Base-by-base conservation (phyloP, 2,329 filamentous ascomycete species). In the Cercospora sp. region DNA sequence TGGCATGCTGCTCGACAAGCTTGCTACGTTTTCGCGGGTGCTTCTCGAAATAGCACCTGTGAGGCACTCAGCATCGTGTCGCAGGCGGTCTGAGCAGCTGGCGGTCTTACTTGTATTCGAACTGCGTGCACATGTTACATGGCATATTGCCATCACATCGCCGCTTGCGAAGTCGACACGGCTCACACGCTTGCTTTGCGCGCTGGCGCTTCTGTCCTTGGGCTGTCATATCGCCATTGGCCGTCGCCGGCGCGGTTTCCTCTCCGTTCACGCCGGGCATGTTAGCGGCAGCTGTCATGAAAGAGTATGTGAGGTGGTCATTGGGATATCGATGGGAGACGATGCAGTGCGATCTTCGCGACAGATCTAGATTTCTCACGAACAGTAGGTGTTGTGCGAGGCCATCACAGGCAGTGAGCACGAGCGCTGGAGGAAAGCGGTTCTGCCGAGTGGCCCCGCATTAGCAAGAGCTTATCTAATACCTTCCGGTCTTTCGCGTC, bases 121-220 rank as follows among this genome's bases (percentile, higher is more conserved):
- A 86, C 33, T 84, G 81, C 0, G 81, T 77, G 73, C 86, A 87
- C 36, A 84, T 85, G 59, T 80, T 80, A 73, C 86, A 87, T 0
- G 86, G 86, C 48, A 81, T 77, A 5, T 77, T 78, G 12, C 85
- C 85, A 69, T 87, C 83, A 70, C 86, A 87, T 76, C 85, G 85
- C 57, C 86, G 81, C 75, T 87, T 87, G 60, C 85, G 82, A 12
- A 86, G 80, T 39, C 86, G 81, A 66, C 86, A 87, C 18, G 84
- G 82, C 66, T 83, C 78, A 71, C 77, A 79, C 8, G 77, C 77
- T 63, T 77, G 76, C 57, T 77, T 77, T 12, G 76, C 76, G 31
- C 76, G 71, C 66, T 76, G 76, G 3, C 76, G 73, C 69, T 78
- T 78, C 55, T 75, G 74, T n/a, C 67, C 60, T 33, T 63, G 64